Base-by-base conservation (phyloP, 2,329 filamentous ascomycete species). In the Neonectria neomacrospora region DNA sequence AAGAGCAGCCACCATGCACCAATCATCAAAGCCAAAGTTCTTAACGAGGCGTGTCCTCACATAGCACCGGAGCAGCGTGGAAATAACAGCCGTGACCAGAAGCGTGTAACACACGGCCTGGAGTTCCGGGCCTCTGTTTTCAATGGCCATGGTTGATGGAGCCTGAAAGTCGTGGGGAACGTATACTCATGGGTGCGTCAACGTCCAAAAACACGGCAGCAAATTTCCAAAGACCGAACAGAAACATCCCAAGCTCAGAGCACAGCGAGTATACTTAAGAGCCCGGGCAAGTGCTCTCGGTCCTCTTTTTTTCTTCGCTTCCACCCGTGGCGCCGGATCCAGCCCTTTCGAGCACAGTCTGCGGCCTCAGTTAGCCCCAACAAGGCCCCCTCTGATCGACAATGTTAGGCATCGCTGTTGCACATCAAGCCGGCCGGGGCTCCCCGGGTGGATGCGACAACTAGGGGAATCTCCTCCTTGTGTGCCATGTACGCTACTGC, bases 21-120 rank as follows among this genome's bases (percentile, higher is more conserved):
- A 79, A 64, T 81, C 79, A 61, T 81, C 79, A 9, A 73, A 54
- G 1, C 78, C 79, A 67, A 81, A 81, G 34, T 74, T 76, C 65
- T 75, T 79, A 34, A 81, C 75, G 12, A 81, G 58, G 6, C 65
- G 64, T 1, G 73, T 52, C 22, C 79, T 76, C 18, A 78, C 76
- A 66, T 74, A 80, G 37, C 73, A 73, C 61, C 79, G 67, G n/a
- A 81, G 65, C 4, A 61, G 4, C 3, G 72, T 72, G 47, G 77
- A 66, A 23, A 75, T 61, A 23, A 75, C 23, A 2, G 78, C 74
- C 14, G 73, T 42, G 5, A 61, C 48, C n/a, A 75, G 37, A 14
- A 79, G 66, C 8, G 72, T 69, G 60, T 73, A 73, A 60, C 74
- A 74, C 23, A 79, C 76, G 16, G 67, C 77, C 52, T 73, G 67